Conservation (phyloP, 2,329 filamentous ascomycete species). For the Trichoderma polysporum region DNA sequence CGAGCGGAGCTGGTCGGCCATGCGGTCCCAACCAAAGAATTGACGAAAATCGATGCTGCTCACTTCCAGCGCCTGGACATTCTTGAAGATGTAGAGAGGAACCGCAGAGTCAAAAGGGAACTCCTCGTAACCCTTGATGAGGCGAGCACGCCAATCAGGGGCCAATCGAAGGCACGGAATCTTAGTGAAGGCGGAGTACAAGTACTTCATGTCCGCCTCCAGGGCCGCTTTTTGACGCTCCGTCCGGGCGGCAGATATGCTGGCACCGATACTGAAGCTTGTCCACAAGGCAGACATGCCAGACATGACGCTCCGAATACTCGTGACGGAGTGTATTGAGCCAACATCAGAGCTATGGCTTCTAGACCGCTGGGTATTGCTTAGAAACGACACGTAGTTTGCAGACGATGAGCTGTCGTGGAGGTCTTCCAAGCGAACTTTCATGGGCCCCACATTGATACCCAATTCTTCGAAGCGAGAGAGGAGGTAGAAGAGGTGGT, state of each 20-base stretch:
- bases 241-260: constrained; percentile 75
- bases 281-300: constrained; percentile 94
- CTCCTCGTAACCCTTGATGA: constrained; percentile 93
- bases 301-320: constrained; percentile 95
- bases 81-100: constrained; percentile 96
- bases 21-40: constrained; percentile 94
- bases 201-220: constrained; percentile 86
- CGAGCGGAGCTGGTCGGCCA: constrained; percentile 88
- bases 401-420: constrained; percentile 82
- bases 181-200: constrained; percentile 98
- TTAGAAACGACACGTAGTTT: constrained; percentile 95
- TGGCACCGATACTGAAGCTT: constrained; percentile 77
- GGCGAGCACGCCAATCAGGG: constrained; percentile 86
- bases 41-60: constrained; percentile 95
- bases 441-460: constrained; percentile 93
- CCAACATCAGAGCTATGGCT: constrained; percentile 78
- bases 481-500: constrained; percentile 94
- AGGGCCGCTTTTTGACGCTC: constrained; percentile 87
- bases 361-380: constrained; percentile 73
- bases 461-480: constrained; percentile 92
- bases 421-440: constrained; percentile 89
- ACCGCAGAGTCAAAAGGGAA: constrained; percentile 98
- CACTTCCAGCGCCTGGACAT: constrained; percentile 88
- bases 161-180: constrained; percentile 87
- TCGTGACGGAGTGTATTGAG: constrained; percentile 93